A percentile compares a stretch with the other conserved stretches of the same genome.
phyloP scores from a whole-genome alignment of 2,329 filamentous ascomycete genomes.

The Trichothecium roseum region DNA sequence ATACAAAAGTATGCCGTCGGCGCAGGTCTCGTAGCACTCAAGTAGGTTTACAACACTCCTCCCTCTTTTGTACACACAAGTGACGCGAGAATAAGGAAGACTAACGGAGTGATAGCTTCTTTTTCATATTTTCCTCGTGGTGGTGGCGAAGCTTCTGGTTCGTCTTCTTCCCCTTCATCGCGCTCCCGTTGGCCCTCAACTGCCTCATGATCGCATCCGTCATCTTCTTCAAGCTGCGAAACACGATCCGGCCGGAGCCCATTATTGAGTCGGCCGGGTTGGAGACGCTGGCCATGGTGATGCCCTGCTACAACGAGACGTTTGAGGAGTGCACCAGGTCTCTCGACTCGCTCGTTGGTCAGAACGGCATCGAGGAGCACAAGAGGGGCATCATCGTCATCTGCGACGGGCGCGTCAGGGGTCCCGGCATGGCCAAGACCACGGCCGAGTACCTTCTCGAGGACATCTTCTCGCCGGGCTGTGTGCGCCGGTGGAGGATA shows the following conservation, averaged over 20 bases:
- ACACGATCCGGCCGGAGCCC: constrained; percentile 8
- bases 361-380: constrained; percentile 10
- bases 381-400: constrained; percentile 13
- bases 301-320: constrained; percentile 33
- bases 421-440: constrained; percentile 12
- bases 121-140: constrained; percentile 15
- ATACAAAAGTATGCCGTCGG: constrained; percentile 5
- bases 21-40: constrained; percentile 3
- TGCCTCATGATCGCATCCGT: constrained; percentile 14
- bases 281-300: constrained; percentile 24
- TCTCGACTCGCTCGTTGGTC: constrained; percentile 18
- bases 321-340: constrained; percentile 21
- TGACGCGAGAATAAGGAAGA: no score
- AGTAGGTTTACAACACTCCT: constrained; percentile 2
- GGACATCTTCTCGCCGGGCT: constrained; percentile 21
- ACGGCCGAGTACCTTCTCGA: constrained; percentile 24
- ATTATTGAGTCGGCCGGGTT: constrained; percentile 11
- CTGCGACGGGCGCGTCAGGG: constrained; percentile 13
- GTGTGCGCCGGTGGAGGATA: constrained; percentile 15
- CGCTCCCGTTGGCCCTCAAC: constrained; percentile 13
- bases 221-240: constrained; percentile 8
- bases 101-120: constrained; percentile 5
- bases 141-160: constrained; percentile 14
- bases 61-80: no score
- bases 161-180: constrained; percentile 13